Conservation (phyloP, 768 basidiomycete species). For the Suillus brevipes region DNA sequence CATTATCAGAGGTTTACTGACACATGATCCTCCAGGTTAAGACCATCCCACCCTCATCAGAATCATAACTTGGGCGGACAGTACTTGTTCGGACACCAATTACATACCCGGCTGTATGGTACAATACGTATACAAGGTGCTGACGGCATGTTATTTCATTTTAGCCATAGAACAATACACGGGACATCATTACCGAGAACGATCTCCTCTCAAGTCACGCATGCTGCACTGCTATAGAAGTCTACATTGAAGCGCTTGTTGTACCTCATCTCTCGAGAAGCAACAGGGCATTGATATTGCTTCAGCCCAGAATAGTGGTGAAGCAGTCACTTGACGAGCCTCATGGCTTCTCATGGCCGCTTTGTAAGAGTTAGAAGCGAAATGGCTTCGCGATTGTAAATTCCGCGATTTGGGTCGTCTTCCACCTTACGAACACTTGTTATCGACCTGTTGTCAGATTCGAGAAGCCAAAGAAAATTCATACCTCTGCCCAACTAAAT, state of each 20-base stretch:
- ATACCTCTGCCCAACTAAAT: slow-evolving; percentile 71
- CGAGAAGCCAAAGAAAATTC: slow-evolving; percentile 9
- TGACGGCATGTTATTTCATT: not conserved
- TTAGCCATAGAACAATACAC: not conserved
- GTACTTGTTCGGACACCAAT: not conserved
- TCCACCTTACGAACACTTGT: slow-evolving; percentile 42
- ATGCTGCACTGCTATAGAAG: not conserved
- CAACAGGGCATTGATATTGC: not conserved
- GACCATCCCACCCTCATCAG: slow-evolving; percentile 33
- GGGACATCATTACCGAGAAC: not conserved
- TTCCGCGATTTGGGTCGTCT: slow-evolving; percentile 60
- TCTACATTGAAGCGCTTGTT: not conserved
- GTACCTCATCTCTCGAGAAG: not conserved
- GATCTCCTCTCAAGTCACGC: not conserved
- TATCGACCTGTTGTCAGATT: slow-evolving; percentile 4
- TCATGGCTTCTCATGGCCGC: slow-evolving; percentile 11
- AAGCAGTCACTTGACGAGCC: slow-evolving; percentile 1
- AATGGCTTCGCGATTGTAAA: slow-evolving; percentile 66
- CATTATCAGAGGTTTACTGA: not conserved
- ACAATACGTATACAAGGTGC: not conserved
- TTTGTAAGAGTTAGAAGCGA: slow-evolving; percentile 48
- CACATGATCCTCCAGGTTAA: slow-evolving; percentile 34
- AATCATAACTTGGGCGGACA: not conserved
- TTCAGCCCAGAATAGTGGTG: not conserved
- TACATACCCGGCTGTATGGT: not conserved